Conservation (phyloP, 2,329 filamentous ascomycete species). For the Colletotrichum simmondsii region DNA sequence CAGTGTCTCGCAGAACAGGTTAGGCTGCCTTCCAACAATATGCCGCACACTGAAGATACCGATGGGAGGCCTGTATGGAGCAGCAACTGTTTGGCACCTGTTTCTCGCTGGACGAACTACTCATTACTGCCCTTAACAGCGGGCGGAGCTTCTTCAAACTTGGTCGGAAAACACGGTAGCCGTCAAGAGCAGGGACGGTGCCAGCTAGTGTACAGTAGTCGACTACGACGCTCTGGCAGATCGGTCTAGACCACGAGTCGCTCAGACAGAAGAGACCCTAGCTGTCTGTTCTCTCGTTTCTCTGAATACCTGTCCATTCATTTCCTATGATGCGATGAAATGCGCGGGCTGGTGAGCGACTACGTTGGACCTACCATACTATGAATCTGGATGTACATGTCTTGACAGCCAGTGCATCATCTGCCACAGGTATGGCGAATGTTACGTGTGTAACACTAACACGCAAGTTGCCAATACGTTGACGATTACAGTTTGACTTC, state of each 20-base stretch:
- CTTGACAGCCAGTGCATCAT: constrained; percentile 9
- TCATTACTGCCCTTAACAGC: not conserved
- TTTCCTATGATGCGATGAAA: constrained; percentile 1
- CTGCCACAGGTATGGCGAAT: constrained; percentile 16
- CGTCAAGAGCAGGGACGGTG: constrained; percentile 17
- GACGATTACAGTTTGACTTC: not conserved
- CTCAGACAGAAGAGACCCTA: not conserved
- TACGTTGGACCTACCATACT: constrained; percentile 24
- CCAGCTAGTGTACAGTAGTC: constrained; percentile 1
- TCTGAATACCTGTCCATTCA: not conserved
- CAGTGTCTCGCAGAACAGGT: constrained; percentile 19
- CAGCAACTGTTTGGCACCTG: not conserved
- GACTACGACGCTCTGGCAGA: constrained; percentile 1
- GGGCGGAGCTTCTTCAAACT: not conserved
- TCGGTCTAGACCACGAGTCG: constrained; percentile 15
- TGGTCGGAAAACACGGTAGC: not conserved
- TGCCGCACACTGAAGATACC: not conserved
- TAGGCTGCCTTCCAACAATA: not conserved
- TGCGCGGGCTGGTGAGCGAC: constrained; percentile 1
- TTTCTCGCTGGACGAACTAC: constrained; percentile 15
- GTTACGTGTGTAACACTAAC: not conserved
- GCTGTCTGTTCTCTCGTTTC: not conserved
- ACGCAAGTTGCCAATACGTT: not conserved
- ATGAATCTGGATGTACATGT: constrained; percentile 1
- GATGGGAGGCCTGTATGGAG: not conserved